A percentile compares a stretch with the other conserved stretches of the same genome.
phyloP scores from a whole-genome alignment of 495 filamentous ascomycete genomes.

The Aspergillus avenaceus region DNA sequence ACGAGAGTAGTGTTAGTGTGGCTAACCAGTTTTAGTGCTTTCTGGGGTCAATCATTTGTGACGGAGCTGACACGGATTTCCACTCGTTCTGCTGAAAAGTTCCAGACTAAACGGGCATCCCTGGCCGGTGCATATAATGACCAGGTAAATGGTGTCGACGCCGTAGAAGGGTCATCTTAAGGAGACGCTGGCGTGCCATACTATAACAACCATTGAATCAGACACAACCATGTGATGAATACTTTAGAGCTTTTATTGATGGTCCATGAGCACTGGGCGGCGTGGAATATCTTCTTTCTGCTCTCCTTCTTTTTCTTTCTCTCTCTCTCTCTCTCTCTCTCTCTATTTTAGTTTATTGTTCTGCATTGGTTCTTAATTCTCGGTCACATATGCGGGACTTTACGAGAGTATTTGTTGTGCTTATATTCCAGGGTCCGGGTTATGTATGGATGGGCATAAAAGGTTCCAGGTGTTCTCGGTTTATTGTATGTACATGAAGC shows the following conservation, averaged over 20 bases:
- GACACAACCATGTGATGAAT: slow-evolving; percentile 1
- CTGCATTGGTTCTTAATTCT: slow-evolving; percentile 10
- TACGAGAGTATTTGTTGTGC: slow-evolving; percentile 5
- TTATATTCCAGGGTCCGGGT: slow-evolving; percentile 4
- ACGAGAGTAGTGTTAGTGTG: neutral
- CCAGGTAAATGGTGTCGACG: slow-evolving; percentile 11
- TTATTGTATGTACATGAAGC: slow-evolving; percentile 6
- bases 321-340: no score
- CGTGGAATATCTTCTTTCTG: slow-evolving; percentile 24
- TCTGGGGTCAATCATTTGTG: slow-evolving; percentile 97
- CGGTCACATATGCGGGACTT: slow-evolving; percentile 7
- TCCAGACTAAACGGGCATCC: slow-evolving; percentile 33
- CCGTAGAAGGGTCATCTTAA: neutral
- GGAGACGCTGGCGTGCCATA: neutral
- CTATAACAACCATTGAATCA: neutral
- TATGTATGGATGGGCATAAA: slow-evolving; percentile 11
- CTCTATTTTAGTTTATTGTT: slow-evolving; percentile 3
- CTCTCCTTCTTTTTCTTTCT: no score
- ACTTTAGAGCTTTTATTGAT: slow-evolving; percentile 1
- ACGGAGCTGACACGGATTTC: slow-evolving; percentile 74
- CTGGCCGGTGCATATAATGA: slow-evolving; percentile 7
- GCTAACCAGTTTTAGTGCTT: slow-evolving; percentile 55
- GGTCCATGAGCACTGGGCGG: slow-evolving; percentile 19
- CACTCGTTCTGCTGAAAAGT: slow-evolving; percentile 38
- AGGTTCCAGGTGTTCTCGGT: slow-evolving; percentile 6